Evolutionary conservation across 2,329 filamentous ascomycete genomes (phyloP).

Genomic region (Alternaria metachromatica): DNA sequence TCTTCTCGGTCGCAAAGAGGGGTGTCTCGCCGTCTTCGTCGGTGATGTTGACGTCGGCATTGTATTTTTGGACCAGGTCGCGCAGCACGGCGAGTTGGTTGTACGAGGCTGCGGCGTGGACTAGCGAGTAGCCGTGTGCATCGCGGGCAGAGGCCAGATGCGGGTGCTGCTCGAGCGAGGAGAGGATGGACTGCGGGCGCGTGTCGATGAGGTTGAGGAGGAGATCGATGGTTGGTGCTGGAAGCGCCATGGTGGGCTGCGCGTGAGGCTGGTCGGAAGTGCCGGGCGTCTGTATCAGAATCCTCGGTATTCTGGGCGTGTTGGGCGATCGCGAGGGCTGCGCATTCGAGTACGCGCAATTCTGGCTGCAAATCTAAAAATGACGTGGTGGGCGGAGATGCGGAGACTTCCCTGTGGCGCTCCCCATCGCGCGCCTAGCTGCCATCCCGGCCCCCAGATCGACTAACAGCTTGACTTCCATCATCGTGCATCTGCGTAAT

Average conservation of each 20-base stretch:
- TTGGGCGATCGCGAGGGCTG: background rate
- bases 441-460: constrained; percentile 3
- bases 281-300: background rate
- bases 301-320: background rate
- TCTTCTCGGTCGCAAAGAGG: constrained; percentile 88
- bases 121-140: constrained; percentile 88
- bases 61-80: constrained; percentile 74
- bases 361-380: constrained; percentile 5
- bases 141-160: constrained; percentile 82
- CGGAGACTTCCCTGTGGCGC: constrained; percentile 1
- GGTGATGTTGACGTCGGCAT: constrained; percentile 78
- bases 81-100: constrained; percentile 82
- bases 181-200: constrained; percentile 74
- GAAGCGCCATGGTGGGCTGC: constrained; percentile 35
- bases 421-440: background rate
- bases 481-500: background rate
- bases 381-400: constrained; percentile 22
- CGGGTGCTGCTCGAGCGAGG: constrained; percentile 75
- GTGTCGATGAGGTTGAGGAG: constrained; percentile 74
- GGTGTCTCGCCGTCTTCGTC: constrained; percentile 95
- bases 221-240: constrained; percentile 52
- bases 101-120: constrained; percentile 94
- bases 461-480: background rate
- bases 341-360: constrained; percentile 8
- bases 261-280: background rate